Conservation (phyloP, 192 early-diverging fungal genomes). For the Piromyces sp. region DNA sequence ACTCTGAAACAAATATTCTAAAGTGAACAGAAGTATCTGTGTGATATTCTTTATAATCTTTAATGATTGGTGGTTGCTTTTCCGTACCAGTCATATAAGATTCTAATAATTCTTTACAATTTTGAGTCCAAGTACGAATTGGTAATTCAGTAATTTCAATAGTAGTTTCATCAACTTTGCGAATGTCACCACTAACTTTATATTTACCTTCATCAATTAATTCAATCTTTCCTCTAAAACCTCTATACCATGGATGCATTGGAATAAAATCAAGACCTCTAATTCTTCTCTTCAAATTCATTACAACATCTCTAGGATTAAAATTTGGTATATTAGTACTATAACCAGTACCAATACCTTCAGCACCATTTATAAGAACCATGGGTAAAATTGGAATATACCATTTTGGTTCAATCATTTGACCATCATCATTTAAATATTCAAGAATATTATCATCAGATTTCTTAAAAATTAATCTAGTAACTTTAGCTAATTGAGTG, state of each 20-base stretch:
- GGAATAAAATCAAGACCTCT: conserved; percentile 40
- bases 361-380: conserved; percentile 80
- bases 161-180: conserved; percentile 51
- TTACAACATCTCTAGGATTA: conserved; percentile 75
- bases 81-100: conserved; percentile 50
- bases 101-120: conserved; percentile 72
- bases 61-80: conserved; percentile 47
- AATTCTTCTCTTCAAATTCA: conserved; percentile 68
- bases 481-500: conserved; percentile 50
- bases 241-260: conserved; percentile 89
- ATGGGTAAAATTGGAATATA: conserved; percentile 85
- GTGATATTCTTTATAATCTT: conserved; percentile 55
- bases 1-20: conserved; percentile 36
- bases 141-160: conserved; percentile 83
- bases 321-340: conserved; percentile 53
- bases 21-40: conserved; percentile 50
- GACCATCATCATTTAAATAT: conserved; percentile 75
- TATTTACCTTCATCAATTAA: conserved; percentile 31
- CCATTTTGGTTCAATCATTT: conserved; percentile 83
- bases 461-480: conserved; percentile 58
- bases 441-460: conserved; percentile 67
- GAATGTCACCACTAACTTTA: conserved; percentile 46
- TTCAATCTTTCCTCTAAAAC: conserved; percentile 68
- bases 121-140: conserved; percentile 69
- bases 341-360: conserved; percentile 89